Conservation (phyloP, 1,284 basidiomycete genomes). For the Lignosus rhinocerotis region DNA sequence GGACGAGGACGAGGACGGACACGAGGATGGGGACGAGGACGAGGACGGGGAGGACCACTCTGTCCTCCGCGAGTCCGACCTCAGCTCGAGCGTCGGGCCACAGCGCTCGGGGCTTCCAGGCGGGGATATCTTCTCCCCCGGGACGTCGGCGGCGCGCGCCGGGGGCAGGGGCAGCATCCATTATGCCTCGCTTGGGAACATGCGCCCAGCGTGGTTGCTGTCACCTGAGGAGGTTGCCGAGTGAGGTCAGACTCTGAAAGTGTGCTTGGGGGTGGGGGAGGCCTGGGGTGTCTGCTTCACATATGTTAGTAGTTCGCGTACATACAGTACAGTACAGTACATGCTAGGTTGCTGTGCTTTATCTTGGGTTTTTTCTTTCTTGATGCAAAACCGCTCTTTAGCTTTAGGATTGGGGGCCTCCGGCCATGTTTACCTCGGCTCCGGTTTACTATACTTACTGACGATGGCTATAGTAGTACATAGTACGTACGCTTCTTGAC, state of each 20-base stretch:
- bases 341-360: too few species aligned
- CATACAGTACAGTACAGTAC: too few species aligned
- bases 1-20: constrained; percentile 9
- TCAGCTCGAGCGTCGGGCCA: constrained; percentile 18
- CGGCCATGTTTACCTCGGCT: too few species aligned
- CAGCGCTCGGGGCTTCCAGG: constrained; percentile 18
- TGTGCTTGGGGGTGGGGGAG: too few species aligned
- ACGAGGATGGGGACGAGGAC: not conserved
- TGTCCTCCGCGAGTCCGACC: constrained; percentile 9
- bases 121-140: constrained; percentile 23
- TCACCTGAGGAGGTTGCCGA: constrained; percentile 12
- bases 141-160: not conserved
- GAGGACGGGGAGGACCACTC: constrained; percentile 8
- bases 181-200: not conserved
- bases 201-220: constrained; percentile 17
- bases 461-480: too few species aligned
- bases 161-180: not conserved
- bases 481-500: too few species aligned
- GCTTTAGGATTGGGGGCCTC: too few species aligned
- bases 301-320: too few species aligned
- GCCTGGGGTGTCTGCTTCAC: too few species aligned
- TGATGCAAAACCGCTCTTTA: too few species aligned
- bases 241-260: not conserved
- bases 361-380: too few species aligned
- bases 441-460: too few species aligned